phyloP scores from a whole-genome alignment of 2,329 filamentous ascomycete genomes.

The Fusarium liriodendri region DNA sequence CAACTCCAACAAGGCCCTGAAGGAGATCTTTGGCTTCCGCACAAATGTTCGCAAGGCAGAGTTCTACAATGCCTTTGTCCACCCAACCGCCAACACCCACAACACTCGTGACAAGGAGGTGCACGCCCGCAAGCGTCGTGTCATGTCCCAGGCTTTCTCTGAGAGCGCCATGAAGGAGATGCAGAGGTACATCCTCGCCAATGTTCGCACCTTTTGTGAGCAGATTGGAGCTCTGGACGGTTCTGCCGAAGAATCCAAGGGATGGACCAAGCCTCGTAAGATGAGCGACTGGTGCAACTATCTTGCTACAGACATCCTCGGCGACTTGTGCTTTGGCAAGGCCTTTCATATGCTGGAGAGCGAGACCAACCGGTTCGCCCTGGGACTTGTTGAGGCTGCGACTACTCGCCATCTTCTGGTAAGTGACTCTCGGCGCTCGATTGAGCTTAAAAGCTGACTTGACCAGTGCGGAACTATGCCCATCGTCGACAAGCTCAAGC shows the following conservation, averaged over 20 bases:
- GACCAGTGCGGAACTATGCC: slow-evolving; percentile 77
- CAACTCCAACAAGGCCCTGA: slow-evolving; percentile 76
- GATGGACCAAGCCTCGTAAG: slow-evolving; percentile 69
- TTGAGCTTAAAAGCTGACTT: slow-evolving; percentile 17
- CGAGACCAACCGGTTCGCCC: slow-evolving; percentile 72
- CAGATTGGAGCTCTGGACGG: slow-evolving; percentile 59
- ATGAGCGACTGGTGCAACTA: slow-evolving; percentile 74
- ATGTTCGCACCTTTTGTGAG: slow-evolving; percentile 74
- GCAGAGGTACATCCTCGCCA: slow-evolving; percentile 74
- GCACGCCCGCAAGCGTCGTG: slow-evolving; percentile 77
- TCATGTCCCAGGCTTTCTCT: slow-evolving; percentile 78
- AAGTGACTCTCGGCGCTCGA: slow-evolving; percentile 45
- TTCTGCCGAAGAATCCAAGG: slow-evolving; percentile 61
- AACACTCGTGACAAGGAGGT: slow-evolving; percentile 75
- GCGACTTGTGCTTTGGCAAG: slow-evolving; percentile 71
- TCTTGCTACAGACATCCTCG: slow-evolving; percentile 71
- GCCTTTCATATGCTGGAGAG: slow-evolving; percentile 71
- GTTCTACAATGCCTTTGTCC: slow-evolving; percentile 80
- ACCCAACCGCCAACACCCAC: slow-evolving; percentile 78
- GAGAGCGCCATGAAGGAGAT: slow-evolving; percentile 74
- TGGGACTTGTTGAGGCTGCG: slow-evolving; percentile 74
- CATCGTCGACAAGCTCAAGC: slow-evolving; percentile 71
- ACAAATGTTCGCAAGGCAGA: slow-evolving; percentile 74
- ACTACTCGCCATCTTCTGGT: slow-evolving; percentile 77
- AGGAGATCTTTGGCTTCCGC: slow-evolving; percentile 73